Conservation (phyloP, 2,329 filamentous ascomycete genomes). For the Neocucurbitaria cava region DNA sequence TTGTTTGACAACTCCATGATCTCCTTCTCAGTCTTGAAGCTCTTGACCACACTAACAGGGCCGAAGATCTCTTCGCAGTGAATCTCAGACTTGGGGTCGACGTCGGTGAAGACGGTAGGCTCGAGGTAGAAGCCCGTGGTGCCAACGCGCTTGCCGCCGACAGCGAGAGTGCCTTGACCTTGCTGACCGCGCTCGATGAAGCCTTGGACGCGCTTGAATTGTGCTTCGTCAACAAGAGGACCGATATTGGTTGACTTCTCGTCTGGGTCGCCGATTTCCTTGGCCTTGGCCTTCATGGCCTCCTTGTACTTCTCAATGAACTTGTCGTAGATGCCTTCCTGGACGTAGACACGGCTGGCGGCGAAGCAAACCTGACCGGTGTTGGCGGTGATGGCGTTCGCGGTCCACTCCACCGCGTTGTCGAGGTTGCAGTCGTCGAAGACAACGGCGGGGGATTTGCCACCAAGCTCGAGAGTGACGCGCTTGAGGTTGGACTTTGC, state of each 20-base stretch:
- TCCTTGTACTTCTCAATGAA: slow-evolving; percentile 48
- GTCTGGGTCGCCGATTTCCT: slow-evolving; percentile 42
- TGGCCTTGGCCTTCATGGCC: slow-evolving; percentile 39
- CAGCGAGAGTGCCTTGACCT: slow-evolving; percentile 39
- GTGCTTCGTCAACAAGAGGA: slow-evolving; percentile 42
- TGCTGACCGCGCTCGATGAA: slow-evolving; percentile 45
- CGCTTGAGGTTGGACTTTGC: slow-evolving; percentile 53
- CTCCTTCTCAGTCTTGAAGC: slow-evolving; percentile 51
- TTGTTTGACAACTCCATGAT: slow-evolving; percentile 48
- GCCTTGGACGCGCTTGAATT: slow-evolving; percentile 45
- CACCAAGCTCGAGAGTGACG: slow-evolving; percentile 54
- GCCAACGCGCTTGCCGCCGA: slow-evolving; percentile 43
- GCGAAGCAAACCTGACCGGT: slow-evolving; percentile 51
- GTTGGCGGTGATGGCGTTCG: slow-evolving; percentile 46
- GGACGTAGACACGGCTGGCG: slow-evolving; percentile 48
- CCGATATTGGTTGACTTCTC: slow-evolving; percentile 40
- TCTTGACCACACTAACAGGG: slow-evolving; percentile 44
- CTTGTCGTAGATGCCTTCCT: slow-evolving; percentile 47
- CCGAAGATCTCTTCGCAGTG: slow-evolving; percentile 50
- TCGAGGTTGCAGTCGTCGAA: slow-evolving; percentile 55
- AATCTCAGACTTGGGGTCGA: slow-evolving; percentile 43
- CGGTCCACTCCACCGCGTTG: slow-evolving; percentile 47
- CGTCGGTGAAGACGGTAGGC: slow-evolving; percentile 46
- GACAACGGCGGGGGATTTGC: slow-evolving; percentile 54
- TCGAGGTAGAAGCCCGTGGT: slow-evolving; percentile 44